Percentiles rank a stretch among this genome's conserved stretches.
Conservation (phyloP, 306 rosid species). For the Cajanus cajan region DNA sequence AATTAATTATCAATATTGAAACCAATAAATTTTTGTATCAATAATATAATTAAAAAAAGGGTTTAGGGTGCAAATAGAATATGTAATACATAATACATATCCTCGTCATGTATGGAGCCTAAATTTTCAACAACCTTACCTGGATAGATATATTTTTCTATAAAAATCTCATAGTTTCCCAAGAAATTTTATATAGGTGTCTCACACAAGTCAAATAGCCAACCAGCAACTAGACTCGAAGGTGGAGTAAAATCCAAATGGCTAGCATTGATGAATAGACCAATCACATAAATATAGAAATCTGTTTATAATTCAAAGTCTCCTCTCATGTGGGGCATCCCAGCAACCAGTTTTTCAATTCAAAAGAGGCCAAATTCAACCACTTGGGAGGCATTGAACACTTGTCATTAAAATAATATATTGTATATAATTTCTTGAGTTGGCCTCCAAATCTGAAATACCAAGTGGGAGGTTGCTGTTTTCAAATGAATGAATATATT, state of each 20-base stretch:
- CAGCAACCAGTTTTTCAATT: conserved; percentile 2
- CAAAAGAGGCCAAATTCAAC: conserved; percentile 36
- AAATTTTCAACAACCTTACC: neutral
- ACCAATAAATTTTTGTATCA: too few species aligned
- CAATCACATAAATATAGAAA: conserved; percentile 22
- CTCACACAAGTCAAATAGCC: conserved; percentile 23
- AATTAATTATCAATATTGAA: too few species aligned
- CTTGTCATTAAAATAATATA: neutral
- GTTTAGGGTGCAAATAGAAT: neutral
- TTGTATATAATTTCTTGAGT: neutral
- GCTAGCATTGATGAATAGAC: conserved; percentile 23
- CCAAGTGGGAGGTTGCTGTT: conserved; percentile 35
- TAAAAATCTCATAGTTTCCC: neutral
- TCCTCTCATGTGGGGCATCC: conserved; percentile 32
- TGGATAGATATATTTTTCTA: neutral
- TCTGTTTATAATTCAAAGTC: conserved; percentile 22
- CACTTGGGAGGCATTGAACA: conserved; percentile 9
- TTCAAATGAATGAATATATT: neutral
- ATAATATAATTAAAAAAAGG: too few species aligned
- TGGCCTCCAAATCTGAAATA: conserved; percentile 33
- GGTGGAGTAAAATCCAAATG: neutral
- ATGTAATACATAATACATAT: too few species aligned
- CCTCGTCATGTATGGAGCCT: neutral
- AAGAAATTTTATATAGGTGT: neutral
- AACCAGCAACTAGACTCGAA: conserved; percentile 27